Base-by-base conservation (phyloP, 2,329 filamentous ascomycete species). In the Epichloe scottii region DNA sequence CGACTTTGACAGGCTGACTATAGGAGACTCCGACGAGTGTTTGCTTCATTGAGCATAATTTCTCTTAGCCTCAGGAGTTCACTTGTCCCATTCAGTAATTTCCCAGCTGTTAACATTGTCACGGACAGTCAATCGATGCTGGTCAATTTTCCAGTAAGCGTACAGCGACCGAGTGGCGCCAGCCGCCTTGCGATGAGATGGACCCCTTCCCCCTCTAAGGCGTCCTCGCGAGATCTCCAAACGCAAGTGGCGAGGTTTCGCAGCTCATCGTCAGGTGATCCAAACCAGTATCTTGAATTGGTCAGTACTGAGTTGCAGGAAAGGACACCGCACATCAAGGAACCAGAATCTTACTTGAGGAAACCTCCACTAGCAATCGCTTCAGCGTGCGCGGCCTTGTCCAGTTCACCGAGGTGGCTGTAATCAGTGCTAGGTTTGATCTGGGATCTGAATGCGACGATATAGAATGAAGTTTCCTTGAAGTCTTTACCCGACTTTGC, bases 171-270 rank as follows among this genome's bases (percentile, higher is more conserved):
- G 79, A 63, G 72, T 77, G 66, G 68, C 81, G 65, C 80, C 78
- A 73, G 69, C 87, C 63, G 75, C 89, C 74, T 85, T 70, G 52
- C 71, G 68, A 64, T 81, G 77, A 52, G 82, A 82, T 46, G 76
- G 74, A 12, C 81, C 80, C 49, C 72, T 66, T 33, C 79, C 79
- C 80, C 82, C 55, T 72, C 72, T 58, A 70, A 72, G 38, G 82
- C 81, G 61, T 84, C 79, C 40, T 77, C 71, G 42, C 73, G 71
- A 34, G 75, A 76, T 56, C 79, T 72, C 81, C 82, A 85, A 54
- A 85, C 64, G 65, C 81, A 89, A 46, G 89, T 95, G 42, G 90
- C 90, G 60, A 96, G 67, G 68, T 95, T 95, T 61, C 80, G 74
- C 55, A 84, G 76, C 48, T 85, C 73, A 42, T 66, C 70, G 68